phyloP scores from a whole-genome alignment of 1,284 basidiomycete genomes.

The Phellopilus nigrolimitatus region DNA sequence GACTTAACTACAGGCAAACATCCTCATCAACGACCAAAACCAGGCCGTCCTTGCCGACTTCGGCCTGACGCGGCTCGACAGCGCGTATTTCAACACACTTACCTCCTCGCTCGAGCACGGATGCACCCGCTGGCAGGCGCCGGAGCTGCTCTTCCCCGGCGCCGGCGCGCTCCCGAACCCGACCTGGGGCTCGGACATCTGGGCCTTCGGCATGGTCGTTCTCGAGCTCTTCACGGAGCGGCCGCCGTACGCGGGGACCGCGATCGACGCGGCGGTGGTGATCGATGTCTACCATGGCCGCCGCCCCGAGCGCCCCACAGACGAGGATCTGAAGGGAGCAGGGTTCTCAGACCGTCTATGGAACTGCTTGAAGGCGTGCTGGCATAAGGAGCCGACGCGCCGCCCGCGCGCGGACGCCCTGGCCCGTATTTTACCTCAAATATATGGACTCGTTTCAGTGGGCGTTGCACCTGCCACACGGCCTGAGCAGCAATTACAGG shows the following conservation, averaged over 20 bases:
- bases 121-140: constrained; percentile 11
- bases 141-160: constrained; percentile 7
- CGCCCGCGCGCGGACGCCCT: too few species aligned
- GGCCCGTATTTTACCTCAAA: too few species aligned
- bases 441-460: too few species aligned
- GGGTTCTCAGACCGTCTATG: too few species aligned
- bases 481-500: too few species aligned
- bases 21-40: constrained; percentile 4
- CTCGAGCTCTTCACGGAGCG: constrained; percentile 12
- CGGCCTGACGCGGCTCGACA: constrained; percentile 10
- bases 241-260: not conserved
- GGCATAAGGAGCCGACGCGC: too few species aligned
- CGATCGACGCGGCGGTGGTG: not conserved
- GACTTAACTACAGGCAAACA: constrained; percentile 4
- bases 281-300: constrained; percentile 7
- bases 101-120: constrained; percentile 9
- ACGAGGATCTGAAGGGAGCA: too few species aligned
- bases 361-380: too few species aligned
- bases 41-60: constrained; percentile 10
- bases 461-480: too few species aligned
- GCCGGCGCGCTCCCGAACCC: not conserved
- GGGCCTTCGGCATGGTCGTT: constrained; percentile 13
- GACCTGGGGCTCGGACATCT: constrained; percentile 8
- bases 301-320: constrained; percentile 5
- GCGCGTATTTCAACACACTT: not conserved